Evolutionary conservation across 306 rosid genomes (phyloP), one percentile per base, ranked within the genome.

Genomic region (Aeschynomene evenia): DNA sequence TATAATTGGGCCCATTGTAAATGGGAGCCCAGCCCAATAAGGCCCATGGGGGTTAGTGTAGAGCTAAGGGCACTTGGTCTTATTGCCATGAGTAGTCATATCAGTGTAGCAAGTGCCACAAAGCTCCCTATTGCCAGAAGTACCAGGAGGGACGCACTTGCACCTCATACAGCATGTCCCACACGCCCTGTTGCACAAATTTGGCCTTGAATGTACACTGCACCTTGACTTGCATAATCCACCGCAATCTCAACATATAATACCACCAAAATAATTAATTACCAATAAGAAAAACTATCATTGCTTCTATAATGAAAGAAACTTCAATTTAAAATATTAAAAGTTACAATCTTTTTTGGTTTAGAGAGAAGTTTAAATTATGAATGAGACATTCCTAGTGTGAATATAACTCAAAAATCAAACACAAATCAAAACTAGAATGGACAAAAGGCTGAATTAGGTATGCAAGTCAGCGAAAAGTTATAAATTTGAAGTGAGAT

Each of bases 81-180:
- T 79, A 64, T 86, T 86, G 52, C 76, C 81, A 16, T 86, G 91
- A 48, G 91, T 86, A 14, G 85, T 82, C 96, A 86, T 89, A 39
- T 66, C 83, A 14, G 89, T 84, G 36, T 89, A 89, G 67, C 96
- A 89, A 14, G 75, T 16, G 9, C 91, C 96, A 55, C 96, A 89
- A 2, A 82, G 34, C 29, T 89, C 96, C 19, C 96, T 83, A 14
- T 89, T 89, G 1, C 96, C 96, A 0, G 86, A 50, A 0, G 91
- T 86, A 0, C 96, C 96, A 1, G 91, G 91, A 12, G 96, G 91
- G 11, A 89, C 96, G 21, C 91, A 86, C 69, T 80, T 86, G 75
- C 96, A 89, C 50, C 88, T 83, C 36, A 71, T 72, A 28, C 91
- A 89, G 40, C 91, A 86, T 0, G 88, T 86, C 7, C 88, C 88